These are phyloP conservation scores for Brettanomyces anomalus DNA, from an alignment of 805 yeast genomes.

Conservation along the genomic window DNA sequence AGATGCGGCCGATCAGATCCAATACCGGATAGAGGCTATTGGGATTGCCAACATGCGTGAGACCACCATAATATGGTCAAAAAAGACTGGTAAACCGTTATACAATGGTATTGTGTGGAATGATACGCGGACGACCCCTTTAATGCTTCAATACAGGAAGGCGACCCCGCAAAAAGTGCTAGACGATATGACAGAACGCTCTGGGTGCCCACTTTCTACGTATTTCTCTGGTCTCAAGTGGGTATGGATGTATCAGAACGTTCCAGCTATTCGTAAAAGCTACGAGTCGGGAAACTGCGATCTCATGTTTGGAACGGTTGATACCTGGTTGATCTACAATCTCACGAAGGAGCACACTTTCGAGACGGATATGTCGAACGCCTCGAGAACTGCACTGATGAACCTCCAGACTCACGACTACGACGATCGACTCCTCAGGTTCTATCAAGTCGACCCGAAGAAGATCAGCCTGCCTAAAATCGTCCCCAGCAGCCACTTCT, in stretches of 20 bases:
- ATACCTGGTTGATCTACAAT: slow-evolving; percentile 86
- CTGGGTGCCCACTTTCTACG: slow-evolving; percentile 85
- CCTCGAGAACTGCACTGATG: slow-evolving; percentile 87
- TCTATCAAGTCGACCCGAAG: slow-evolving; percentile 70
- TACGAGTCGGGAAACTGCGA: slow-evolving; percentile 64
- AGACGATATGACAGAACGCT: slow-evolving; percentile 48
- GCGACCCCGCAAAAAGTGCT: slow-evolving; percentile 46
- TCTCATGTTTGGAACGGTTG: slow-evolving; percentile 89
- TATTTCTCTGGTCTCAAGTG: slow-evolving; percentile 88
- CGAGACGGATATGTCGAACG: slow-evolving; percentile 85
- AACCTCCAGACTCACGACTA: slow-evolving; percentile 66
- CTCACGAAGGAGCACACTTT: slow-evolving; percentile 61
- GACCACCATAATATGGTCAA: slow-evolving; percentile 84
- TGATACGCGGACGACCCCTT: slow-evolving; percentile 75
- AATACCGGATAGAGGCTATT: slow-evolving; percentile 56
- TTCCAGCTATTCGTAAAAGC: slow-evolving; percentile 51
- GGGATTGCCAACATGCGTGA: slow-evolving; percentile 97
- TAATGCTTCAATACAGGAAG: slow-evolving; percentile 54
- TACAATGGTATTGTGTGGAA: slow-evolving; percentile 94
- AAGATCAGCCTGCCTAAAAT: slow-evolving; percentile 67
- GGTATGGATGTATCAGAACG: slow-evolving; percentile 82
- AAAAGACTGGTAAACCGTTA: slow-evolving; percentile 72
- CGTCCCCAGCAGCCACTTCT: slow-evolving; percentile 67
- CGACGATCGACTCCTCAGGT: slow-evolving; percentile 64
- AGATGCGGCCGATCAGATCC: slow-evolving; percentile 13